Evolutionary conservation across 495 filamentous ascomycete genomes (phyloP), one percentile per base, ranked within the genome.

Genomic region (Apiosordaria backusii): DNA sequence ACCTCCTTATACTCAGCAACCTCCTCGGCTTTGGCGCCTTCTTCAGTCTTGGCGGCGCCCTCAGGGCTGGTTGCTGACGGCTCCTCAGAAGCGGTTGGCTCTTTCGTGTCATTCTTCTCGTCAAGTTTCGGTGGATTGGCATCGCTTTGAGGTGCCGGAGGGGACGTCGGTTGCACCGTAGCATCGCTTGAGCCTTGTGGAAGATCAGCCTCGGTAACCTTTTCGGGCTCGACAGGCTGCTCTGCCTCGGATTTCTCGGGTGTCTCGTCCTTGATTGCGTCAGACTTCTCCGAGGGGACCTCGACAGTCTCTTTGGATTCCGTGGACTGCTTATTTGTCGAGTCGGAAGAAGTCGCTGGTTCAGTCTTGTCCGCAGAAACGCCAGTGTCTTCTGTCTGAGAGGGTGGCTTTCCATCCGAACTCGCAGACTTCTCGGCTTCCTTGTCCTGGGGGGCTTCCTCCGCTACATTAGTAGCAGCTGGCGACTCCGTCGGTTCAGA

Each of bases 391-490:
- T 4, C 50, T 3, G 19, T 21, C 16, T 18, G 19, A 21, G 16
- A 53, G 16, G 15, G n/a, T n/a, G n/a, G 16, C 50, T 53, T 13
- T 16, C 50, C 50, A 53, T 21, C 50, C 4, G 50, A 16, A 61
- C 75, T 75, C 27, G 80, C 71, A 21, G 76, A 74, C 4, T 45
- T 21, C 6, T 53, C 45, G 1, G 70, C 68, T 7, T 29, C 26
- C 59, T 61, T 57, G 57, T 53, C 63, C 71, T 26, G 25, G 22
- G 24, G 4, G 22, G 26, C 6, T 29, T 29, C 21, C 23, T 2
- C 23, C 13, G 2, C 25, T 1, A 18, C 22, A 29, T 15, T 24
- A 5, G 18, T 22, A 50, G 26, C 50, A 61, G 27, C 27, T 29
- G 27, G 27, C 7, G n/a, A n/a, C n/a, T n/a, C n/a, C n/a, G n/a